Percentiles rank a stretch among this genome's conserved stretches.
phyloP scores from a whole-genome alignment of 345 rosid species.

The Bruguiera parviflora region DNA sequence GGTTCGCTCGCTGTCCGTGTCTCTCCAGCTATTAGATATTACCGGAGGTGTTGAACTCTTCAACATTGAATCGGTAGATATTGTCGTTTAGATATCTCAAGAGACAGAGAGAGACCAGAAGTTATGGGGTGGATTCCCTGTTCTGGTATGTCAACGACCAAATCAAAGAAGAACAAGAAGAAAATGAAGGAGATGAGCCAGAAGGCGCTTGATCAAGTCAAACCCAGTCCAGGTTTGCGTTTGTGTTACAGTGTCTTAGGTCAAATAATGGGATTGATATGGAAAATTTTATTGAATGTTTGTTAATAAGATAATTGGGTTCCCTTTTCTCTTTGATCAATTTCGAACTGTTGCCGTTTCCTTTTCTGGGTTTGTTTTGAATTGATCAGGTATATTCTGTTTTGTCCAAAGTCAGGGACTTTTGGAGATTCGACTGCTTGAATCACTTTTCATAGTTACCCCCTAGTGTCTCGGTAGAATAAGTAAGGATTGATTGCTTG shows the following conservation, averaged over 20 bases:
- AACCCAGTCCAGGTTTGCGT: conserved; percentile 21
- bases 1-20: neutral
- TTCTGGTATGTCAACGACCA: conserved; percentile 18
- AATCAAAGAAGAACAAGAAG: conserved; percentile 12
- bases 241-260: neutral
- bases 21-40: neutral
- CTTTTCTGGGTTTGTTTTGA: conserved; percentile 3
- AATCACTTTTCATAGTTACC: neutral
- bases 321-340: neutral
- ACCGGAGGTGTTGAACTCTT: neutral
- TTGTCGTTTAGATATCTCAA: neutral
- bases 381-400: neutral
- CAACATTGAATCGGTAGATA: neutral
- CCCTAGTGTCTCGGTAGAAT: neutral
- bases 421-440: neutral
- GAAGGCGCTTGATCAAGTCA: conserved; percentile 17
- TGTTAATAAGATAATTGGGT: neutral
- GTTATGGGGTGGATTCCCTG: conserved; percentile 30
- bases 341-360: neutral
- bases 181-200: conserved; percentile 10
- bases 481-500: neutral
- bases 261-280: neutral
- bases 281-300: neutral
- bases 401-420: neutral
- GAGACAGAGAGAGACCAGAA: neutral